Percentiles rank a stretch among this genome's conserved stretches.
These are phyloP conservation scores for Backusella psychrophila DNA, from an alignment of 192 early-diverging fungal genomes.

Conservation along the genomic window DNA sequence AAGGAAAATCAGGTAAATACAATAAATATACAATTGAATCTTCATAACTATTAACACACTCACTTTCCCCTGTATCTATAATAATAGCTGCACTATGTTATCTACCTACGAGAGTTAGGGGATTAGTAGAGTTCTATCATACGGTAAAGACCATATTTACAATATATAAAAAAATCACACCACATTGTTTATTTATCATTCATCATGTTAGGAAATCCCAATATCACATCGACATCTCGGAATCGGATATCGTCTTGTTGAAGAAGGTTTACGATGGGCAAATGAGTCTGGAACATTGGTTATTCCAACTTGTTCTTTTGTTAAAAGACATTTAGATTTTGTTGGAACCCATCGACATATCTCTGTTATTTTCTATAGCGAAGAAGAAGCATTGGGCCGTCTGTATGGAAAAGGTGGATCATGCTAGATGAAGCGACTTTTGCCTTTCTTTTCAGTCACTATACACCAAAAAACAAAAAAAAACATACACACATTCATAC, in stretches of 20 bases:
- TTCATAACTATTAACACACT: neutral
- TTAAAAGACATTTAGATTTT: slow-evolving; percentile 15
- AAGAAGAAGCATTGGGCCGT: neutral
- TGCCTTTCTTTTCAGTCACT: neutral
- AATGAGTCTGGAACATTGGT: slow-evolving; percentile 9
- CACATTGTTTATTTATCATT: neutral
- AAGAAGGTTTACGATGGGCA: slow-evolving; percentile 17
- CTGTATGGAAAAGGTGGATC: neutral
- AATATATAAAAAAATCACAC: neutral
- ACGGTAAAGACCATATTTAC: neutral
- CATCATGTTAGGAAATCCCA: slow-evolving; percentile 26
- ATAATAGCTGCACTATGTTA: slow-evolving; percentile 21
- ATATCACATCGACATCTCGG: slow-evolving; percentile 16
- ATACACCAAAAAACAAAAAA: neutral
- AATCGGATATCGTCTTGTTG: slow-evolving; percentile 12
- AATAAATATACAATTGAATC: neutral
- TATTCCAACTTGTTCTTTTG: slow-evolving; percentile 23
- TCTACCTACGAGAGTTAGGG: slow-evolving; percentile 8
- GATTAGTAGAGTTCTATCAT: slow-evolving; percentile 11
- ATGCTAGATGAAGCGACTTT: neutral
- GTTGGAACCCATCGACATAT: neutral
- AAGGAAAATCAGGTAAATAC: slow-evolving; percentile 13
- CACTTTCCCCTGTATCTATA: neutral
- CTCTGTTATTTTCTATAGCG: neutral
- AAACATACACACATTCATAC: neutral